These are phyloP conservation scores for Herpomyces periplanetae DNA, from an alignment of 2,329 filamentous ascomycete genomes.

Conservation along the genomic window DNA sequence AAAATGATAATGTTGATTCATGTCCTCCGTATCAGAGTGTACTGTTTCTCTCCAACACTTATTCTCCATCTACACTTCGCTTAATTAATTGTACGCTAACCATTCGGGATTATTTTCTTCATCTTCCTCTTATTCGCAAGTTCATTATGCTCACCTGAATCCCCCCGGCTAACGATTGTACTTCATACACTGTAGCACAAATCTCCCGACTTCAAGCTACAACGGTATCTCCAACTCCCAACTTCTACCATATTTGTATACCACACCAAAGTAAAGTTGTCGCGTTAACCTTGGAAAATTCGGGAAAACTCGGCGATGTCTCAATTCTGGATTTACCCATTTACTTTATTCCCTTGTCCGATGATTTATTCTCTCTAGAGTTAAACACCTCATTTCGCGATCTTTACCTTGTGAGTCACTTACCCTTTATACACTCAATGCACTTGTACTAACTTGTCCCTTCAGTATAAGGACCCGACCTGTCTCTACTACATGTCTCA, in stretches of 20 bases:
- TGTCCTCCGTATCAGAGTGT: conserved; percentile 87
- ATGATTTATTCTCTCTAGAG: conserved; percentile 64
- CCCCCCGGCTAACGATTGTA: too few relatives aligned
- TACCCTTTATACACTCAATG: not conserved
- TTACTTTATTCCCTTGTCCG: conserved; percentile 62
- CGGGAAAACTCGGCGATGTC: conserved; percentile 64
- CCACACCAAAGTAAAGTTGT: conserved; percentile 65
- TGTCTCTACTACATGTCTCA: conserved; percentile 59
- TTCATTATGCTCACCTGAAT: conserved; percentile 3
- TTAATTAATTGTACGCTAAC: too few relatives aligned
- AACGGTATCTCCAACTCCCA: conserved; percentile 51
- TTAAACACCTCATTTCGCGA: conserved; percentile 54
- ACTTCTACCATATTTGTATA: conserved; percentile 88
- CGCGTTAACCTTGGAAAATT: conserved; percentile 63
- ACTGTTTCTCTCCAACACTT: conserved; percentile 64
- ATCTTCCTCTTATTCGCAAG: conserved; percentile 3
- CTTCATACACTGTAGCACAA: too few relatives aligned
- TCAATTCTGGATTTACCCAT: conserved; percentile 56
- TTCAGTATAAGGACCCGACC: conserved; percentile 41
- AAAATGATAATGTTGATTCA: conserved; percentile 76
- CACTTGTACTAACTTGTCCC: not conserved
- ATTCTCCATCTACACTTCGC: conserved; percentile 2
- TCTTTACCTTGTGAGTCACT: conserved; percentile 26
- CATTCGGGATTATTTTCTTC: too few relatives aligned
- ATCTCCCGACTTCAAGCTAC: too few relatives aligned